Evolutionary conservation across 106 monocot genomes (phyloP).

Genomic region (Allium cepa): DNA sequence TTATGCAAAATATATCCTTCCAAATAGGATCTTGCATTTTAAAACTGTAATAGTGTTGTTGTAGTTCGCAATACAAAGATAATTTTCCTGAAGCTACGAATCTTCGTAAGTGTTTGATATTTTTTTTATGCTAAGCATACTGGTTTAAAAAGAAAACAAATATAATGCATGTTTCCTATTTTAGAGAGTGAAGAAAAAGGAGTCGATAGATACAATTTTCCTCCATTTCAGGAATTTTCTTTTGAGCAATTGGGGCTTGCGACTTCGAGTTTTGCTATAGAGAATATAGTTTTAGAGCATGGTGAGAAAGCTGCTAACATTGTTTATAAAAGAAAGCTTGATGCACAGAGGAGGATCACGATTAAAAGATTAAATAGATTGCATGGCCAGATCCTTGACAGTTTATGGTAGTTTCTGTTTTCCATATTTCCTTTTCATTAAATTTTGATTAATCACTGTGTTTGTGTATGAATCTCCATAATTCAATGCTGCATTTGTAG

Average conservation of each 20-base stretch:
- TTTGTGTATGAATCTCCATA: no score
- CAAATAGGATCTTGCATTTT: constrained; percentile 57
- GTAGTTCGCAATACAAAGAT: constrained; percentile 36
- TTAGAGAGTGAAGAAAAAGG: constrained; percentile 43
- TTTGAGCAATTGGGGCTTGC: constrained; percentile 86
- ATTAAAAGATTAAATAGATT: constrained; percentile 87
- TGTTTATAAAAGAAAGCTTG: constrained; percentile 88
- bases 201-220: constrained; percentile 25
- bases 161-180: not conserved
- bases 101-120: constrained; percentile 19
- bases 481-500: no score
- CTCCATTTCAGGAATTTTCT: constrained; percentile 69
- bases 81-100: constrained; percentile 47
- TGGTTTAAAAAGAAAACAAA: not conserved
- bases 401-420: constrained; percentile 53
- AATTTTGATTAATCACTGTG: no score
- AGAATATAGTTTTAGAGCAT: constrained; percentile 93
- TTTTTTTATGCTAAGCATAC: not conserved
- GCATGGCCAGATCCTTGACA: constrained; percentile 96
- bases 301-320: constrained; percentile 94
- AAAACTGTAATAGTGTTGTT: constrained; percentile 44
- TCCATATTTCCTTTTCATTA: no score
- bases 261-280: constrained; percentile 64
- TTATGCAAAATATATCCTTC: not conserved
- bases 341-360: constrained; percentile 69